Evolutionary conservation across 2,329 filamentous ascomycete species (phyloP).

Genomic region (Epichloe brachyelytri): DNA sequence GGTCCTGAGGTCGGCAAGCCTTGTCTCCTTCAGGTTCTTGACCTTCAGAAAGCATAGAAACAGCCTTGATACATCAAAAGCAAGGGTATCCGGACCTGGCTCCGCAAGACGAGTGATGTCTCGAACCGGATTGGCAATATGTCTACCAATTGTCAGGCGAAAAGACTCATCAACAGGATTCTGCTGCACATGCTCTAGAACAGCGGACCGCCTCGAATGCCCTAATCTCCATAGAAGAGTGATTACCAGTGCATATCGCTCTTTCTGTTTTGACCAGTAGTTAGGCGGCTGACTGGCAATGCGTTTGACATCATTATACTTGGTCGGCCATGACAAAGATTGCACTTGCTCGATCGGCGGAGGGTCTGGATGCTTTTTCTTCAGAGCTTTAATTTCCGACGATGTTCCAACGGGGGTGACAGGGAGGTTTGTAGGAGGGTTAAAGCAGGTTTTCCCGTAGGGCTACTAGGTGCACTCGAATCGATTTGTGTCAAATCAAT

Average conservation of each 20-base stretch:
- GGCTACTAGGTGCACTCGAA: slow-evolving; percentile 6
- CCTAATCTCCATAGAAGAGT: slow-evolving; percentile 18
- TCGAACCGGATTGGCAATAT: slow-evolving; percentile 8
- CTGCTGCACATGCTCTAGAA: slow-evolving; percentile 15
- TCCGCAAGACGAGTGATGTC: slow-evolving; percentile 6
- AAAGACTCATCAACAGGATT: slow-evolving; percentile 7
- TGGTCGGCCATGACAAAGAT: neutral
- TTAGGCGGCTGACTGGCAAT: slow-evolving; percentile 10
- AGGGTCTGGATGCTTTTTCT: neutral
- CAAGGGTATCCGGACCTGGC: slow-evolving; percentile 7
- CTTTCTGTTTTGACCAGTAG: slow-evolving; percentile 15
- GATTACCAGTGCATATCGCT: slow-evolving; percentile 19
- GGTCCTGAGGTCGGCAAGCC: slow-evolving; percentile 1
- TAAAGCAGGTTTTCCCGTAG: neutral
- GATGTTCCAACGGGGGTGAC: neutral
- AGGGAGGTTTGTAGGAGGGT: slow-evolving; percentile 7
- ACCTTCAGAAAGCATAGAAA: slow-evolving; percentile 19
- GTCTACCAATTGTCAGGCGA: slow-evolving; percentile 2
- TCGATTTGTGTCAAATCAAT: slow-evolving; percentile 19
- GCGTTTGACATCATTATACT: slow-evolving; percentile 4
- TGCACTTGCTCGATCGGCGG: neutral
- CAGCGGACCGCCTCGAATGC: slow-evolving; percentile 15
- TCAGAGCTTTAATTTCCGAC: neutral
- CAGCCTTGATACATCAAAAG: slow-evolving; percentile 19
- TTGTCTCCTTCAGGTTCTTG: slow-evolving; percentile 11